phyloP scores from a whole-genome alignment of 306 rosid species.

The Ziziphus jujuba region DNA sequence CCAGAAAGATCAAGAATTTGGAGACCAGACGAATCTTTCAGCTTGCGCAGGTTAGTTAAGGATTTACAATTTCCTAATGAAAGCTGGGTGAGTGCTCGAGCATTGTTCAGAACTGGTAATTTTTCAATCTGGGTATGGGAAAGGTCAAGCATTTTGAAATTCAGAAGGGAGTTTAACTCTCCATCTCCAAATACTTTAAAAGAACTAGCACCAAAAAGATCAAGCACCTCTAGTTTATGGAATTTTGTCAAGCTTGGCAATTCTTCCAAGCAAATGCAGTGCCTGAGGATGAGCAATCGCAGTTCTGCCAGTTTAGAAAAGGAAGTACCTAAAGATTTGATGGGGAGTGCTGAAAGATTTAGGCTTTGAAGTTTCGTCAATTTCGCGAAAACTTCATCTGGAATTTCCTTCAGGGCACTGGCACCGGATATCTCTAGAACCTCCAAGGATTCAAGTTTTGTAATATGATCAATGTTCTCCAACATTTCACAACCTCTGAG shows the following conservation, averaged over 20 bases:
- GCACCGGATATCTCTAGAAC: constrained; percentile 42
- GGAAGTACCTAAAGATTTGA: constrained; percentile 14
- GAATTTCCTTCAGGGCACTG: constrained; percentile 5
- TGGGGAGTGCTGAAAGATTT: constrained; percentile 20
- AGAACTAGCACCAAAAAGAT: constrained; percentile 30
- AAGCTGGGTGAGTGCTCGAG: constrained; percentile 16
- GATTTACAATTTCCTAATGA: constrained; percentile 9
- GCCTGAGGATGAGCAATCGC: constrained; percentile 27
- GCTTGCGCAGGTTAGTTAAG: constrained; percentile 15
- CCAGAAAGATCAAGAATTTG: constrained; percentile 32
- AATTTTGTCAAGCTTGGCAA: constrained; percentile 22
- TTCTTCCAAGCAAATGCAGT: background rate
- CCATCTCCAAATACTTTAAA: constrained; percentile 12
- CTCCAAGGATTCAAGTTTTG: background rate
- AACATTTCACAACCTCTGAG: constrained; percentile 37
- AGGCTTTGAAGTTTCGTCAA: constrained; percentile 29
- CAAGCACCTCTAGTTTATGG: constrained; percentile 22
- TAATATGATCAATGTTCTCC: constrained; percentile 5
- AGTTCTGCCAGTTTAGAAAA: constrained; percentile 13
- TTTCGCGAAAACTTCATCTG: background rate
- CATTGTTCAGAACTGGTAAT: constrained; percentile 21
- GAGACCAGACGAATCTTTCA: background rate
- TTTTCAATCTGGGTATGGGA: constrained; percentile 24
- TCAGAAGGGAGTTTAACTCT: background rate
- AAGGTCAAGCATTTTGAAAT: constrained; percentile 27